A percentile compares a stretch with the other conserved stretches of the same genome.
Conservation (phyloP, 2,329 filamentous ascomycete genomes). For the Colletotrichum sp. region DNA sequence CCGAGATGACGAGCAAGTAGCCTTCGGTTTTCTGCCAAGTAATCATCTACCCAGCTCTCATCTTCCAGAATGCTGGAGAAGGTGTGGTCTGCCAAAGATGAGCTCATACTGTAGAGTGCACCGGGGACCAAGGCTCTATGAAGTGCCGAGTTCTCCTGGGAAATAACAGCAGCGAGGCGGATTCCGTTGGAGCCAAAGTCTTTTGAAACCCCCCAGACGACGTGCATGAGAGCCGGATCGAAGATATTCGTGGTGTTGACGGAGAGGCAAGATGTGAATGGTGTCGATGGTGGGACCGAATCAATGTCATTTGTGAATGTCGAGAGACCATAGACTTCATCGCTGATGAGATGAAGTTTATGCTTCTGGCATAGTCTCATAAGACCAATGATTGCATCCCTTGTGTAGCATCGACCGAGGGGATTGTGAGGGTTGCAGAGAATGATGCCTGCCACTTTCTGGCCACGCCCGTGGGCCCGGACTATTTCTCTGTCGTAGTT, state of each 20-base stretch:
- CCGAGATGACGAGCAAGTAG: background rate
- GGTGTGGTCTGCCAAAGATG: background rate
- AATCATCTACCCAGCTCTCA: background rate
- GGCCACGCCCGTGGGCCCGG: background rate
- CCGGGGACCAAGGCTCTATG: background rate
- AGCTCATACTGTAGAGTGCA: background rate
- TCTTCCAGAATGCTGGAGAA: background rate
- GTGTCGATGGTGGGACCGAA: background rate
- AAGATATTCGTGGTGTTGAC: background rate
- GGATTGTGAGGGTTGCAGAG: background rate
- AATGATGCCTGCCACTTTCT: background rate
- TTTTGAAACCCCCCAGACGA: background rate
- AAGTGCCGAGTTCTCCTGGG: constrained; percentile 25
- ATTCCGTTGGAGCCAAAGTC: background rate
- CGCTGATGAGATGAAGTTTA: constrained; percentile 47
- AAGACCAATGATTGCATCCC: background rate
- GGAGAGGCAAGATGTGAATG: background rate
- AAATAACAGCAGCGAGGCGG: background rate
- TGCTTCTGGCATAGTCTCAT: constrained; percentile 23
- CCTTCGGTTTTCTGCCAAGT: background rate
- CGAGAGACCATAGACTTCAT: constrained; percentile 53
- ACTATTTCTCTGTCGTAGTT: background rate
- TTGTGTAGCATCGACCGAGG: background rate
- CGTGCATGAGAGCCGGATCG: background rate
- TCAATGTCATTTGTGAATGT: constrained; percentile 39